Base-by-base conservation (phyloP, 2,329 filamentous ascomycete genomes). In the Clonostachys rhizophaga region DNA sequence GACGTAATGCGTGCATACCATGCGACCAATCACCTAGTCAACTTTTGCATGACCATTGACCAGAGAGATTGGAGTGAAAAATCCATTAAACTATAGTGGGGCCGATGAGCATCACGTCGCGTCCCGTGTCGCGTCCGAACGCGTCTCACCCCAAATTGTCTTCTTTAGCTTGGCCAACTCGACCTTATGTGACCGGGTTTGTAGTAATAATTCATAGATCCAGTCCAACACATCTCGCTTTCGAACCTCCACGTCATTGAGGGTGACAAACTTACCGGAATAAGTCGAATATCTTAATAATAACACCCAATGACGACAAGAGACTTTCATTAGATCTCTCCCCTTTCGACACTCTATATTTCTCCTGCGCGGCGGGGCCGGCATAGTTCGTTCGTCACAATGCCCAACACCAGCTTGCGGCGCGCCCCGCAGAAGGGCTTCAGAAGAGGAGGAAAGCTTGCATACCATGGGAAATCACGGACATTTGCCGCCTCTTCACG, bases 401-500 rank as follows among this genome's bases (percentile, higher is more conserved):
- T 86, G 84, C 69, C 81, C 42, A 83, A 81, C 64, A 83, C 78
- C 42, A 71, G 71, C 44, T 64, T 84, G 57, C 71, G 81, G 48
- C 74, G 72, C 59, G 24, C 24, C 24, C 83, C 83, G 42, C 75
- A 82, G 61, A 83, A 84, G 63, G 82, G 83, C 60, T 82, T 78
- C 76, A 87, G 68, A 72, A 87, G 71, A 71, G 88, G 66, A 72
- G 81, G 81, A 50, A 89, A 86, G 64, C 68, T 74, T 45, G 80
- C 83, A 50, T 86, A 84, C 66, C 87, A 89, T 76, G 87, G 87
- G 59, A 72, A 70, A 51, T 76, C 79, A 53, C 89, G 88, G 60
- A 95, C 89, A 5, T 88, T 97, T 55, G 84, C 92, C 48, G 83
- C 89, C 34, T 85, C 86, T 8, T 82, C 87, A 40, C 82, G 87